These are phyloP conservation scores for Rhizoclosmatium sp. DNA, from an alignment of 192 early-diverging fungal genomes.

Conservation along the genomic window DNA sequence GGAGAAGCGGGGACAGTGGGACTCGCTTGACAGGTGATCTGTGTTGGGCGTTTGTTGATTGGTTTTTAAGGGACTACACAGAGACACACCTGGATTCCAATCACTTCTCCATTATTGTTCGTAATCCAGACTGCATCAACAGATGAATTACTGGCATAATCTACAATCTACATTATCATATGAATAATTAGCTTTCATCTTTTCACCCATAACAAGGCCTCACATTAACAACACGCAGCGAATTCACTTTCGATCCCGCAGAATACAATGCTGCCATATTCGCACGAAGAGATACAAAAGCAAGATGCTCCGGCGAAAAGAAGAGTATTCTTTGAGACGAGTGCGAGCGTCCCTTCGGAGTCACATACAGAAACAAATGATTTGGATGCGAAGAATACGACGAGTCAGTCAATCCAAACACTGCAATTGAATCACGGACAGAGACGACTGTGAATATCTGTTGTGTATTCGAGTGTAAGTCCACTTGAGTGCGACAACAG, in stretches of 20 bases:
- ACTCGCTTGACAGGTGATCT: constrained; percentile 18
- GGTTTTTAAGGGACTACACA: neutral
- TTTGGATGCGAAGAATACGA: constrained; percentile 9
- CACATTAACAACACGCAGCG: constrained; percentile 6
- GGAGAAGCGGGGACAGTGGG: neutral
- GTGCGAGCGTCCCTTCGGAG: constrained; percentile 10
- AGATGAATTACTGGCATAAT: neutral
- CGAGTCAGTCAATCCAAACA: constrained; percentile 20
- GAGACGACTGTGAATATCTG: constrained; percentile 16
- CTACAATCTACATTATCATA: neutral
- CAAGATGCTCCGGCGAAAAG: constrained; percentile 23
- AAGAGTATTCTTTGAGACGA: constrained; percentile 4
- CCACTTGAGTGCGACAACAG: neutral
- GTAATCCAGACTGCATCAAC: constrained; percentile 28
- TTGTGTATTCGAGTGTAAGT: neutral
- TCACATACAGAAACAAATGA: constrained; percentile 28
- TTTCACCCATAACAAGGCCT: neutral
- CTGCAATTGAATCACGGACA: neutral
- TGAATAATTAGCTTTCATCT: neutral
- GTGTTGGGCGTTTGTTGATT: neutral
- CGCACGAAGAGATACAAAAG: constrained; percentile 10
- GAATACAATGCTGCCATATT: constrained; percentile 5
- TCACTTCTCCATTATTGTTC: constrained; percentile 13
- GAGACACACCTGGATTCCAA: constrained; percentile 13
- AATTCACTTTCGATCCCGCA: constrained; percentile 10